These are phyloP conservation scores for Hypholoma fasciculare DNA, from an alignment of 768 basidiomycete species.

Conservation along the genomic window DNA sequence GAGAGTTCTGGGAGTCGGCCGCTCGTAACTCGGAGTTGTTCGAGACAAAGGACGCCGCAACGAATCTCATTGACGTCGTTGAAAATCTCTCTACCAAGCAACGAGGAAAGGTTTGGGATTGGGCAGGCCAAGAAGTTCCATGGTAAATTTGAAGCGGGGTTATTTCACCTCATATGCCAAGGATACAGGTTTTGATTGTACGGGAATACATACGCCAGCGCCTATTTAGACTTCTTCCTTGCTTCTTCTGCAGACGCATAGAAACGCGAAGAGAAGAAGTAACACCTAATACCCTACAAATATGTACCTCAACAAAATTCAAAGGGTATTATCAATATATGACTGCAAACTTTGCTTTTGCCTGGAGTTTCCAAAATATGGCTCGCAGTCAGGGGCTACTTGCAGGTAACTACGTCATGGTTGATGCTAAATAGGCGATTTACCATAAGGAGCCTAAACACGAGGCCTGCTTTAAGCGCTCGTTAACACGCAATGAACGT, in stretches of 20 bases:
- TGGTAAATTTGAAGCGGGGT: conserved; percentile 22
- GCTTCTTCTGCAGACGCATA: background rate
- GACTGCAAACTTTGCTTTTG: too few relatives aligned
- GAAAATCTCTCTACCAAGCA: conserved; percentile 35
- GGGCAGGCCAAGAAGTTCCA: conserved; percentile 50
- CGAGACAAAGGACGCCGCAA: conserved; percentile 51
- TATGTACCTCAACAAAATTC: too few relatives aligned
- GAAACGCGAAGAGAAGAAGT: too few relatives aligned
- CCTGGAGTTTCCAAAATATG: too few relatives aligned
- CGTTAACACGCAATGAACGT: background rate
- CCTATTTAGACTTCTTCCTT: background rate
- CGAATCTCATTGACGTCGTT: conserved; percentile 46
- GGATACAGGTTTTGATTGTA: background rate
- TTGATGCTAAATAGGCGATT: background rate
- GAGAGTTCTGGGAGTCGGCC: conserved; percentile 47
- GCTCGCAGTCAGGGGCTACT: too few relatives aligned
- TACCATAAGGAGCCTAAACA: background rate
- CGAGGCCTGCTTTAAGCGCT: background rate
- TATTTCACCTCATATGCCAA: background rate
- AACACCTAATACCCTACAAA: too few relatives aligned
- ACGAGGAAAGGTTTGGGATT: conserved; percentile 59
- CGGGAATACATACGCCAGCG: background rate
- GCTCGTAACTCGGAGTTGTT: conserved; percentile 36
- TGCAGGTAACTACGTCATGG: too few relatives aligned
- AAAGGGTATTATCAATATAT: too few relatives aligned